Conservation (phyloP, 768 basidiomycete genomes). For the Omphalotus guepiniiformis region DNA sequence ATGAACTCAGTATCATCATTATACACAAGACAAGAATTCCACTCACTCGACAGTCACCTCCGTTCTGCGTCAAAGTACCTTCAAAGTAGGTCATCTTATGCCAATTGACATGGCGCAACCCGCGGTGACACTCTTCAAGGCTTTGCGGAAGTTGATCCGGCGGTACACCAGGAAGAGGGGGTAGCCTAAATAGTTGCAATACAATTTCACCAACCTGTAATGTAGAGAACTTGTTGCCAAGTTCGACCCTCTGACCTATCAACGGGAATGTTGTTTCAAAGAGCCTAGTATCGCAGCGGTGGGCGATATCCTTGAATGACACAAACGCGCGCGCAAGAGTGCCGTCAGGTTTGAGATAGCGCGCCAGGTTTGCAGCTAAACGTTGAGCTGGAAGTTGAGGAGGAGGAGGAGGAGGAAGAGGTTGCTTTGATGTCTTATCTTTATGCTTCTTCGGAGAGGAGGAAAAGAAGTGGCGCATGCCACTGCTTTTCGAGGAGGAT, state of each 20-base stretch:
- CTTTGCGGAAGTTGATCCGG: conserved; percentile 83
- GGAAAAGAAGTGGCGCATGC: conserved; percentile 73
- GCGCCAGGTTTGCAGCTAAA: conserved; percentile 71
- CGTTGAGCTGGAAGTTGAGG: conserved; percentile 32
- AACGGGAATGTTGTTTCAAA: conserved; percentile 82
- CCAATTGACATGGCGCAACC: conserved; percentile 87
- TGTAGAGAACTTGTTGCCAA: conserved; percentile 53
- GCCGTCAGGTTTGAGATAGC: conserved; percentile 81
- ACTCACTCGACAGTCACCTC: conserved; percentile 88
- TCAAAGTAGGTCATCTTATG: conserved; percentile 94
- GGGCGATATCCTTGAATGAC: conserved; percentile 82
- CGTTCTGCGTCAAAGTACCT: conserved; percentile 87
- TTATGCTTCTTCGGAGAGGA: conserved; percentile 70
- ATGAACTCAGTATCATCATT: neutral
- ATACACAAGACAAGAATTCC: neutral
- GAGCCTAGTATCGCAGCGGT: conserved; percentile 77
- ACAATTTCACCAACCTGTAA: conserved; percentile 83
- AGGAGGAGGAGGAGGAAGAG: conserved; percentile 33
- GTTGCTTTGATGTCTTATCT: conserved; percentile 36
- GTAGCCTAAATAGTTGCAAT: conserved; percentile 86
- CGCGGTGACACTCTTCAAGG: conserved; percentile 87
- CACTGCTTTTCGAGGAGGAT: conserved; percentile 48
- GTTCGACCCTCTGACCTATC: conserved; percentile 68
- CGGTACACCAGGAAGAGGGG: conserved; percentile 79
- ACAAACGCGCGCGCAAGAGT: conserved; percentile 86